A percentile compares a stretch with the other conserved stretches of the same genome.
Evolutionary conservation across 768 basidiomycete genomes (phyloP).

Genomic region (Pleurotus citrinopileatus): DNA sequence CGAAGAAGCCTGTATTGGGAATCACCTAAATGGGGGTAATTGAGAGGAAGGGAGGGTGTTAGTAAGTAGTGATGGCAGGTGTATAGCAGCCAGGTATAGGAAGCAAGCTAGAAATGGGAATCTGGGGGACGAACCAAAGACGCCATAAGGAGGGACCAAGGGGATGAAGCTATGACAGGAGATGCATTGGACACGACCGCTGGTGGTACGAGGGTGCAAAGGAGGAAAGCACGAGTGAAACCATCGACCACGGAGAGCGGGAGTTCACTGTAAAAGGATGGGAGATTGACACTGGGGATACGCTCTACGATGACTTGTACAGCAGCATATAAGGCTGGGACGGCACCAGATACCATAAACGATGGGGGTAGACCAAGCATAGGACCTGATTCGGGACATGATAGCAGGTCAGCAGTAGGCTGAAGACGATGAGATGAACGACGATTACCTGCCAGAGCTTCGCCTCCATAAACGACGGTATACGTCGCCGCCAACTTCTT

Average conservation of each 20-base stretch:
- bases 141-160: constrained; percentile 73
- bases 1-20: constrained; percentile 81
- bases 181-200: constrained; percentile 53
- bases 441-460: constrained; percentile 59
- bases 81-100: too few relatives aligned
- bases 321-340: constrained; percentile 58
- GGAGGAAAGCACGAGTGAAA: constrained; percentile 72
- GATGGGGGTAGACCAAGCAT: constrained; percentile 67
- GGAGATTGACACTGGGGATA: constrained; percentile 53
- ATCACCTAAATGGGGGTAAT: constrained; percentile 41
- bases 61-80: not conserved
- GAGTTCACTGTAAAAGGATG: constrained; percentile 59
- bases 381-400: constrained; percentile 41
- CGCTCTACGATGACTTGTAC: constrained; percentile 60
- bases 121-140: constrained; percentile 53
- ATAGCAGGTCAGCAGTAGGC: constrained; percentile 10
- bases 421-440: not conserved
- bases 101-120: not conserved
- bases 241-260: constrained; percentile 76
- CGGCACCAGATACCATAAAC: constrained; percentile 73
- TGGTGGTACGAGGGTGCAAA: constrained; percentile 77
- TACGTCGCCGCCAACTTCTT: constrained; percentile 57
- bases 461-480: constrained; percentile 77
- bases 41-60: not conserved
- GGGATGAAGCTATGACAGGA: constrained; percentile 54